Conservation (phyloP, 176 grass and related monocot species). For the Aegilops longissima region DNA sequence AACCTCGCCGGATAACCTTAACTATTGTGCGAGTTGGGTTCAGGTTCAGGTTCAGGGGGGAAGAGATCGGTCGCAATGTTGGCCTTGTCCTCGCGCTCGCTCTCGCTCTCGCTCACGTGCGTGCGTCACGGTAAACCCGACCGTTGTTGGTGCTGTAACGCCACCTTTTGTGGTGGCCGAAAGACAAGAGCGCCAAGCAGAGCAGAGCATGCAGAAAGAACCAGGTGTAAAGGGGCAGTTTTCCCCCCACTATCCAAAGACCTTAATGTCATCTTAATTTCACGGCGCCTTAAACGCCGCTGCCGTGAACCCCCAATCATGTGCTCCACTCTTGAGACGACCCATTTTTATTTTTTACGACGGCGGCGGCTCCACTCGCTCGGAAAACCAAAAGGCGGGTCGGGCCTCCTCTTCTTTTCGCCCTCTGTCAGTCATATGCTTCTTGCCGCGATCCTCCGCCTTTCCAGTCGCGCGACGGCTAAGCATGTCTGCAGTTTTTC, state of each 20-base stretch:
- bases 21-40: slow-evolving; percentile 11
- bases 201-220: neutral
- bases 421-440: neutral
- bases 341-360: neutral
- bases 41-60: neutral
- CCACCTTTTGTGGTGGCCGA: neutral
- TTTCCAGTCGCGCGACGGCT: too few species aligned
- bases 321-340: neutral
- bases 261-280: neutral
- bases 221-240: neutral
- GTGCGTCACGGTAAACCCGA: slow-evolving; percentile 14
- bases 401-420: neutral
- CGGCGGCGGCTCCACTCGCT: neutral
- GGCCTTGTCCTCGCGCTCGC: neutral
- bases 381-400: neutral
- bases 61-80: neutral
- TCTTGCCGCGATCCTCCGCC: neutral
- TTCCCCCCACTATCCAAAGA: neutral
- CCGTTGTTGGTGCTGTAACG: slow-evolving; percentile 23
- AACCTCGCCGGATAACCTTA: slow-evolving; percentile 22
- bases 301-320: slow-evolving; percentile 32
- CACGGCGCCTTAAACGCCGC: neutral
- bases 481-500: neutral
- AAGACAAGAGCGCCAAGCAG: neutral
- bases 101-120: too few species aligned